These are phyloP conservation scores for Monosporozyma siamensis DNA, from an alignment of 805 yeast species.

Conservation along the genomic window DNA sequence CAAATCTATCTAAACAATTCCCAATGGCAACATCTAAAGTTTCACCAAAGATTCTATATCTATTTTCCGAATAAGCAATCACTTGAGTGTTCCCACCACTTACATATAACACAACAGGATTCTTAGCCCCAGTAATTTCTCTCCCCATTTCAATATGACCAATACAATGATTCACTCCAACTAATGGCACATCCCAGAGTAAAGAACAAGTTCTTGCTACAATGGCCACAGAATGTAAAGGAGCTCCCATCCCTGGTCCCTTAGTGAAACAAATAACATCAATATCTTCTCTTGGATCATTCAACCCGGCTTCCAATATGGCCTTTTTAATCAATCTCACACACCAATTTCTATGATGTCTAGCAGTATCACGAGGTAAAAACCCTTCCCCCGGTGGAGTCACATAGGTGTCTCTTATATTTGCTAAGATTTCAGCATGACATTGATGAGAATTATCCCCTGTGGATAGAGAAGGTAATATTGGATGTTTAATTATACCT, in stretches of 20 bases:
- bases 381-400: constrained; percentile 99
- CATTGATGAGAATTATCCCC: constrained; percentile 51
- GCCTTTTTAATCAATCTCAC: constrained; percentile 66
- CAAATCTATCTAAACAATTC: constrained; percentile 92
- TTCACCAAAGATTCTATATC: constrained; percentile 98
- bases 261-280: constrained; percentile 89
- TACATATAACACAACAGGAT: constrained; percentile 93
- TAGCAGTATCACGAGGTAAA: constrained; percentile 89
- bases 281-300: constrained; percentile 38
- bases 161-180: constrained; percentile 94
- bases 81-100: constrained; percentile 99
- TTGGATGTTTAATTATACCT: constrained; percentile 72
- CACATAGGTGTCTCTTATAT: constrained; percentile 86
- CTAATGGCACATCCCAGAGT: constrained; percentile 73
- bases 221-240: constrained; percentile 82
- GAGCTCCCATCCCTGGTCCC: constrained; percentile 99
- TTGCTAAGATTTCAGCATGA: constrained; percentile 70
- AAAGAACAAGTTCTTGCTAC: constrained; percentile 82
- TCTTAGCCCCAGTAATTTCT: constrained; percentile 94
- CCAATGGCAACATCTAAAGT: constrained; percentile 97
- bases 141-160: constrained; percentile 99
- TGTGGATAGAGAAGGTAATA: constrained; percentile 15
- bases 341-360: constrained; percentile 94
- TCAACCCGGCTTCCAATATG: constrained; percentile 48
- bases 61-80: constrained; percentile 87